Percentiles rank a stretch among this genome's conserved stretches.
Conservation (phyloP, 192 early-diverging fungal genomes). For the Podila epicladia region DNA sequence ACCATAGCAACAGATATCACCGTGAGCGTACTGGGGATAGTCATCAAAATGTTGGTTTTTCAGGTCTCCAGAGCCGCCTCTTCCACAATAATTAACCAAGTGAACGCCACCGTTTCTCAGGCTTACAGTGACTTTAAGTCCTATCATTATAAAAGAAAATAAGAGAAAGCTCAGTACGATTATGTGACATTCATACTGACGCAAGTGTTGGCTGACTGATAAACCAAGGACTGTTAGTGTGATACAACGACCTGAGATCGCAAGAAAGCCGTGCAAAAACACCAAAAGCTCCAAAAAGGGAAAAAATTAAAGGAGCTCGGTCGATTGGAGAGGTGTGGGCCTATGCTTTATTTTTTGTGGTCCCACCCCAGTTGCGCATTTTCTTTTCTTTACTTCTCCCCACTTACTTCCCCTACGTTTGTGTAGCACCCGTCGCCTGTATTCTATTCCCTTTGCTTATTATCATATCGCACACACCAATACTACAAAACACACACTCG, state of each 20-base stretch:
- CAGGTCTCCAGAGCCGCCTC: constrained; percentile 7
- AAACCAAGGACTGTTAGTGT: no score
- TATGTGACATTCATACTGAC: no score
- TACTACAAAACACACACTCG: not conserved
- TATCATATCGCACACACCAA: not conserved
- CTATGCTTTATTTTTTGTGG: not conserved
- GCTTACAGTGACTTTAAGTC: constrained; percentile 7
- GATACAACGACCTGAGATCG: no score
- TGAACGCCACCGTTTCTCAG: constrained; percentile 14
- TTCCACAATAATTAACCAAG: constrained; percentile 1
- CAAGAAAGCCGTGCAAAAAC: not conserved
- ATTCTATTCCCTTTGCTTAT: not conserved
- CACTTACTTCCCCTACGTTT: not conserved
- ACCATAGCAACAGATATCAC: no score
- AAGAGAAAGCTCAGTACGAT: no score
- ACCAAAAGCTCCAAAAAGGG: no score
- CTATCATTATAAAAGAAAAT: not conserved
- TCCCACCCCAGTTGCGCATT: not conserved
- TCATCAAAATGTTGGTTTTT: not conserved
- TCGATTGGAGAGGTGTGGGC: not conserved
- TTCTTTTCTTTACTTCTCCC: not conserved
- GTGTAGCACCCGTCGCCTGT: not conserved
- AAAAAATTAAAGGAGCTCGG: not conserved
- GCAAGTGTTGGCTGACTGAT: no score
- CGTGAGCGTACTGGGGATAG: constrained; percentile 23